A percentile compares a stretch with the other conserved stretches of the same genome.
phyloP scores from a whole-genome alignment of 768 basidiomycete genomes.

The Amanita phalloides region DNA sequence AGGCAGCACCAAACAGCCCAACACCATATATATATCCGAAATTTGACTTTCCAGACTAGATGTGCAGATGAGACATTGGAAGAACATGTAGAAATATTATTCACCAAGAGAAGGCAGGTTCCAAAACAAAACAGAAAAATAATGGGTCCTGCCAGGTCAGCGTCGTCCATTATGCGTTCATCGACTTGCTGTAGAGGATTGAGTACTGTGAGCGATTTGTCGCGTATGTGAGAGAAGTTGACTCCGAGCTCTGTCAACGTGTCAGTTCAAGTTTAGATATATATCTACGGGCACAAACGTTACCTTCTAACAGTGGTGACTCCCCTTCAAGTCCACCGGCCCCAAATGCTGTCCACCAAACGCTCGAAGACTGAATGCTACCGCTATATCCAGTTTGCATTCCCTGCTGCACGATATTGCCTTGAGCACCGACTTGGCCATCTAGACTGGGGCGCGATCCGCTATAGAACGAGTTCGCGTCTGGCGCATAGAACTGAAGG shows the following conservation, averaged over 20 bases:
- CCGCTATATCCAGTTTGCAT: slow-evolving; percentile 50
- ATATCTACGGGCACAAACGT: slow-evolving; percentile 4
- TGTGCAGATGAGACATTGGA: slow-evolving; percentile 6
- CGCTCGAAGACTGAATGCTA: slow-evolving; percentile 60
- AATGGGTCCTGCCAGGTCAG: slow-evolving; percentile 92
- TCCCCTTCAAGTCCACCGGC: slow-evolving; percentile 95
- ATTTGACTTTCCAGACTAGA: slow-evolving; percentile 93
- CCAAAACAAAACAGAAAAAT: slow-evolving; percentile 95
- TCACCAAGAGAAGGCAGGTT: slow-evolving; percentile 80
- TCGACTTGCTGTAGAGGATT: slow-evolving; percentile 82
- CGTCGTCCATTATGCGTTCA: slow-evolving; percentile 97
- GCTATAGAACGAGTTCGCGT: slow-evolving; percentile 49
- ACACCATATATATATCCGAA: slow-evolving; percentile 99
- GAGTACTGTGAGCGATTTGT: slow-evolving; percentile 90
- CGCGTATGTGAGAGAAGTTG: slow-evolving; percentile 92
- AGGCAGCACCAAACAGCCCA: slow-evolving; percentile 85
- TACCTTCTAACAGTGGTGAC: slow-evolving; percentile 90
- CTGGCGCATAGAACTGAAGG: slow-evolving; percentile 63
- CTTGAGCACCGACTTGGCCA: slow-evolving; percentile 49
- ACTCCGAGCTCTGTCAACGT: slow-evolving; percentile 77
- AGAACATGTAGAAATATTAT: slow-evolving; percentile 21
- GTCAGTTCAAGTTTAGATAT: slow-evolving; percentile 1
- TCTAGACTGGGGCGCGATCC: slow-evolving; percentile 72
- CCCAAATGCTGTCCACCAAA: slow-evolving; percentile 96
- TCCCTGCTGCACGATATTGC: slow-evolving; percentile 34